A percentile compares a stretch with the other conserved stretches of the same genome.
phyloP scores from a whole-genome alignment of 2,329 filamentous ascomycete genomes.

The Diplodia corticola region DNA sequence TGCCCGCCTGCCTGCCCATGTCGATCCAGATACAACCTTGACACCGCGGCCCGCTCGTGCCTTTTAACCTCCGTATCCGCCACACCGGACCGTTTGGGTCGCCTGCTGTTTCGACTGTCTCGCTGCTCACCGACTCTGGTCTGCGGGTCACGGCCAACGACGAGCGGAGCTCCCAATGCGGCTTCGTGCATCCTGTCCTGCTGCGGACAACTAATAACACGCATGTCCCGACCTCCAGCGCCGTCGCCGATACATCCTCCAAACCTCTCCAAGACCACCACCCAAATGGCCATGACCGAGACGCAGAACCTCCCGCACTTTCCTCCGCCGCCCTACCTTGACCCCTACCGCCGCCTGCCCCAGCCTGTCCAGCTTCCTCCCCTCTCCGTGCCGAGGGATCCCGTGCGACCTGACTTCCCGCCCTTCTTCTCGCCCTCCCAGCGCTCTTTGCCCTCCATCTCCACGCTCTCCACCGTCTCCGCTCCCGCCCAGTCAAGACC shows the following conservation, averaged over 20 bases:
- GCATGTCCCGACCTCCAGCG: slow-evolving; percentile 45
- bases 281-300: slow-evolving; percentile 45
- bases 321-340: slow-evolving; percentile 42
- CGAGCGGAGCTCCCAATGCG: slow-evolving; percentile 38
- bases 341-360: slow-evolving; percentile 42
- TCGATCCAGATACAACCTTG: slow-evolving; percentile 41
- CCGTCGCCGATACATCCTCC: slow-evolving; percentile 46
- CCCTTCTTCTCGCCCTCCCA: slow-evolving; percentile 35
- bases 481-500: slow-evolving; percentile 25
- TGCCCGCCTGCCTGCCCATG: slow-evolving; percentile 38
- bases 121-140: slow-evolving; percentile 21
- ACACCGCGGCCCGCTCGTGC: slow-evolving; percentile 24
- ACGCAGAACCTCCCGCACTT: slow-evolving; percentile 46
- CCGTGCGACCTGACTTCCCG: slow-evolving; percentile 39
- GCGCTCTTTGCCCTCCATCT: slow-evolving; percentile 38
- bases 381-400: slow-evolving; percentile 40
- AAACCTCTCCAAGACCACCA: slow-evolving; percentile 35
- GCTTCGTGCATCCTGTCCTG: slow-evolving; percentile 44
- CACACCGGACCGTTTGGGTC: slow-evolving; percentile 29
- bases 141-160: slow-evolving; percentile 18
- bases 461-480: slow-evolving; percentile 31
- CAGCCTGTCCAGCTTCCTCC: slow-evolving; percentile 44
- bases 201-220: slow-evolving; percentile 44
- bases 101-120: slow-evolving; percentile 21
- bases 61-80: slow-evolving; percentile 41